Percentiles rank a stretch among this genome's conserved stretches.
Conservation (phyloP, 345 rosid species). For the Jatropha curcas region DNA sequence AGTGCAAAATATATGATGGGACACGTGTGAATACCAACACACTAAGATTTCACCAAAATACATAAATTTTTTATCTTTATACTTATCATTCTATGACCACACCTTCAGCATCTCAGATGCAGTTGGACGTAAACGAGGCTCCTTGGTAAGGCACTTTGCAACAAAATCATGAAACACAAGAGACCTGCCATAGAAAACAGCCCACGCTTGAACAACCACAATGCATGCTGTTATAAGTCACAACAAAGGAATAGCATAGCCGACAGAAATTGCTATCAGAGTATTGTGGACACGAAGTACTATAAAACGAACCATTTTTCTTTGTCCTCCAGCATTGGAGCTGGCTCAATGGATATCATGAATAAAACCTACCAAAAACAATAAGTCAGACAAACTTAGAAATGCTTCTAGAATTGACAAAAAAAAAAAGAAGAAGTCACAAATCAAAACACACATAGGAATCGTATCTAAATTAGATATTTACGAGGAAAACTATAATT, state of each 20-base stretch:
- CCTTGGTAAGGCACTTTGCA: conserved; percentile 95
- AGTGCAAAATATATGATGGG: neutral
- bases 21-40: neutral
- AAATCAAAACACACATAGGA: neutral
- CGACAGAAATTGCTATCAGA: neutral
- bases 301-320: conserved; percentile 84
- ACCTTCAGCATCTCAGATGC: conserved; percentile 98
- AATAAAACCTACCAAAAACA: conserved; percentile 71
- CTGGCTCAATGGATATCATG: conserved; percentile 97
- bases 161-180: conserved; percentile 97
- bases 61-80: neutral
- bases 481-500: neutral
- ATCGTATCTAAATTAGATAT: neutral
- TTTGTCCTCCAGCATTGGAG: conserved; percentile 99
- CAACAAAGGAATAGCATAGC: neutral
- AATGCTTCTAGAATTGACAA: conserved; percentile 2
- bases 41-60: conserved; percentile 6
- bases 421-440: neutral
- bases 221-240: conserved; percentile 1
- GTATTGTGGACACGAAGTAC: conserved; percentile 18
- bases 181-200: conserved; percentile 59
- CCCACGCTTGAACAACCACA: conserved; percentile 9
- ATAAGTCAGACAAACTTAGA: conserved; percentile 11
- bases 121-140: conserved; percentile 90
- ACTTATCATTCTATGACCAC: conserved; percentile 13